Base-by-base conservation (phyloP, 805 yeast genomes). In the Saccharomycopsis selenospora region DNA sequence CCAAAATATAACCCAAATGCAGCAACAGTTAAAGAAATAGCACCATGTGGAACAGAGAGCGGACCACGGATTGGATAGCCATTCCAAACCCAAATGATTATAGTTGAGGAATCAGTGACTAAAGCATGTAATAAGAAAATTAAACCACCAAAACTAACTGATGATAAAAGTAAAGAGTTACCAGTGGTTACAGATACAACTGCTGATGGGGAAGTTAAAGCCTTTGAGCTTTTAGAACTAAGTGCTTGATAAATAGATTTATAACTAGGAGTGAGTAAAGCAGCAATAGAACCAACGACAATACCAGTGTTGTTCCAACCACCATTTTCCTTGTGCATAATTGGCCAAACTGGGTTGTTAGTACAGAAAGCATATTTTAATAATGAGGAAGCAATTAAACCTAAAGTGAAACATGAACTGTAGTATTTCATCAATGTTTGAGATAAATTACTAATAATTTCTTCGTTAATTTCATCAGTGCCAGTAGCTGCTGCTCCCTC, bases 321-420 rank as follows among this genome's bases (percentile, higher is more conserved):
- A 17, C 97, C 96, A 57, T 86, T 89, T 10, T 70, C 75, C 14
- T 72, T 72, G 62, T 89, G 82, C 90, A 93, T 82, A 45, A 90
- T 84, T 25, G 98, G 95, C 99, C 99, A 93, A 43, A 89, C 70
- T 33, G 99, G 99, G 62, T 93, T 93, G 61, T 90, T 90, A 2
- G 98, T 79, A 66, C 77, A 84, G 57, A 73, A 77, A 7, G 82
- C 77, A 66, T 76, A 84, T 61, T 93, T 93, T 17, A 86, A 70
- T 26, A 86, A 76, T 1, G 89, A 77, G 1, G 96, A 79, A 3
- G 79, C 62, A 40, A 85, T 69, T 51, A 93, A 71, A 14, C 99
- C 99, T 24, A 85, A 52, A 1, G 79, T 62, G 55, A 83, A 80
- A 2, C 90, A 70, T 3, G 79, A 61, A 3, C 79, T 68, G 55